Conservation (phyloP, 306 rosid species). For the Citrullus mucosospermus region DNA sequence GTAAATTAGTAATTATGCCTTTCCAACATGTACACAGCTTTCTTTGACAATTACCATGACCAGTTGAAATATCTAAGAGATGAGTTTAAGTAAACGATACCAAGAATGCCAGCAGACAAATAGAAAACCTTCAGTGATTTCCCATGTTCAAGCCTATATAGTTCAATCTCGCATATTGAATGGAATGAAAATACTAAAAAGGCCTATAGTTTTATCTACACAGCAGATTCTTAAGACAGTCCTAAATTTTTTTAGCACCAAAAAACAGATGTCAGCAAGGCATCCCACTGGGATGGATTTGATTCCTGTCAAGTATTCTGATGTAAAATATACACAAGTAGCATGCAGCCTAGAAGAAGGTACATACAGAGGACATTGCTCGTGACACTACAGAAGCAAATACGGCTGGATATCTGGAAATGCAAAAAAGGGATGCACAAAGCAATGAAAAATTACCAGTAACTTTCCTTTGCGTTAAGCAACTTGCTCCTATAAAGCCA, state of each 20-base stretch:
- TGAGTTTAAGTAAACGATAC: neutral
- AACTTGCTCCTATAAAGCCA: conserved; percentile 19
- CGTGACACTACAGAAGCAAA: conserved; percentile 38
- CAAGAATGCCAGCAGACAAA: neutral
- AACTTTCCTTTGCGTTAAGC: conserved; percentile 25
- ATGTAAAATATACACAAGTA: conserved; percentile 54
- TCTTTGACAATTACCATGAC: neutral
- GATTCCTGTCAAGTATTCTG: conserved; percentile 53
- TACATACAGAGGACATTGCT: conserved; percentile 39
- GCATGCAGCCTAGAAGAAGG: conserved; percentile 42
- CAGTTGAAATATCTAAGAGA: neutral
- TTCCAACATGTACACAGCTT: neutral
- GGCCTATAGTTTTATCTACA: conserved; percentile 1
- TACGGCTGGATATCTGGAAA: conserved; percentile 24
- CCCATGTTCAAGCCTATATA: neutral
- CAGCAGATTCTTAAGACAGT: neutral
- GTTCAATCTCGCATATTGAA: conserved; percentile 1
- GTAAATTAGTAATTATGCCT: neutral
- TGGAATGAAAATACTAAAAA: neutral
- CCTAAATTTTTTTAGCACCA: neutral
- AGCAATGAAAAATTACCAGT: conserved; percentile 38
- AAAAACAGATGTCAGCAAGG: conserved; percentile 6
- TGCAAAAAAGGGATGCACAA: conserved; percentile 30
- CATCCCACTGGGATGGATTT: conserved; percentile 5
- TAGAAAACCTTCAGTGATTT: neutral